Evolutionary conservation across 2,329 filamentous ascomycete species (phyloP).

Genomic region (Diaporthe citriasiana): DNA sequence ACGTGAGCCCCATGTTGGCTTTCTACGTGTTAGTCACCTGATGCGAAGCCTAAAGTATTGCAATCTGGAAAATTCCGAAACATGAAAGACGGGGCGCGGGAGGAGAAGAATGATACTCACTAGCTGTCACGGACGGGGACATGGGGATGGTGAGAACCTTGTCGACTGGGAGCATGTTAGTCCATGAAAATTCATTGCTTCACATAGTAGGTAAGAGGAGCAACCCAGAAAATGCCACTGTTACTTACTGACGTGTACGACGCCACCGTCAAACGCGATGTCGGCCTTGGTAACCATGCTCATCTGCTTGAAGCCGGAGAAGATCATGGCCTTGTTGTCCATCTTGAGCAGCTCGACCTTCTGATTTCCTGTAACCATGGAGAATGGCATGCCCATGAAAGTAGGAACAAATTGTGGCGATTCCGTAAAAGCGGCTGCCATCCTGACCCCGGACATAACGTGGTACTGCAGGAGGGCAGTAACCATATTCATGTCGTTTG

Average conservation of each 20-base stretch:
- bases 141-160: conserved; percentile 55
- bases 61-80: neutral
- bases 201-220: no score
- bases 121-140: conserved; percentile 50
- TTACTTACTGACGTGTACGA: conserved; percentile 52
- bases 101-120: neutral
- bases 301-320: conserved; percentile 44
- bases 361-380: conserved; percentile 45
- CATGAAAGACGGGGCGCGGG: neutral
- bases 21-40: neutral
- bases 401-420: no score
- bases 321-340: conserved; percentile 31
- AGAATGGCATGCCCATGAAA: no score
- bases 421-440: conserved; percentile 42
- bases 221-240: neutral
- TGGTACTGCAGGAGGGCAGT: conserved; percentile 27
- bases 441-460: conserved; percentile 50
- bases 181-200: neutral
- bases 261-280: conserved; percentile 52
- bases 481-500: conserved; percentile 44
- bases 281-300: conserved; percentile 50
- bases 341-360: conserved; percentile 46
- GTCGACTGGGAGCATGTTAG: conserved; percentile 47
- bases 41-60: neutral
- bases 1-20: conserved; percentile 54